These are phyloP conservation scores for Rubia occidens DNA, from an alignment of 305 asterid species.

Conservation along the genomic window DNA sequence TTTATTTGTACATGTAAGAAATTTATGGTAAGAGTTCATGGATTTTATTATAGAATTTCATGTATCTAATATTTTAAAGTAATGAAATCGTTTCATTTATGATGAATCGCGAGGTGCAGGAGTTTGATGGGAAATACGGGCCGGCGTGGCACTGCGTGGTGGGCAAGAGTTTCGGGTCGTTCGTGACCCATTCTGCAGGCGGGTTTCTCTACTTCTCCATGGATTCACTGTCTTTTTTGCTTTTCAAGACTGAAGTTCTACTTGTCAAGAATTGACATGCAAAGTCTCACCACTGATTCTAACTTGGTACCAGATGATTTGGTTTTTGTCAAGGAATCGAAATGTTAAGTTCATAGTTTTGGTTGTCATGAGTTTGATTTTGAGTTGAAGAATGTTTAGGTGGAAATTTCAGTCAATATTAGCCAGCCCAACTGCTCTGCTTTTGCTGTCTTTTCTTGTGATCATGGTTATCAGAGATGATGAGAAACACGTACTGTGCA, in stretches of 20 bases:
- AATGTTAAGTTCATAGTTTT: background rate
- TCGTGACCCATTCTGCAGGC: constrained; percentile 71
- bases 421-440: constrained; percentile 5
- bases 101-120: constrained; percentile 24
- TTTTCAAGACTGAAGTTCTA: constrained; percentile 78
- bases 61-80: background rate
- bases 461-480: background rate
- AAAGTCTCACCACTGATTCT: constrained; percentile 10
- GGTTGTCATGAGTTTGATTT: background rate
- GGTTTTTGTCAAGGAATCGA: background rate
- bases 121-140: constrained; percentile 70
- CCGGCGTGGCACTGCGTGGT: constrained; percentile 92
- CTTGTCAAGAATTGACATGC: constrained; percentile 19
- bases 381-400: background rate
- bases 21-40: too few species aligned
- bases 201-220: constrained; percentile 71
- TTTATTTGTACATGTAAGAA: background rate
- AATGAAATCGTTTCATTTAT: background rate
- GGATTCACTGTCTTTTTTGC: constrained; percentile 61
- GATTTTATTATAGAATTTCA: too few species aligned
- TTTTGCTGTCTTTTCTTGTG: constrained; percentile 4
- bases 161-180: constrained; percentile 86
- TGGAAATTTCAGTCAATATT: background rate
- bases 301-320: too few species aligned
- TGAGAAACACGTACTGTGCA: background rate